A percentile compares a stretch with the other conserved stretches of the same genome.
These are phyloP conservation scores for Striga hermonthica DNA, from an alignment of 305 asterid genomes.

Conservation along the genomic window DNA sequence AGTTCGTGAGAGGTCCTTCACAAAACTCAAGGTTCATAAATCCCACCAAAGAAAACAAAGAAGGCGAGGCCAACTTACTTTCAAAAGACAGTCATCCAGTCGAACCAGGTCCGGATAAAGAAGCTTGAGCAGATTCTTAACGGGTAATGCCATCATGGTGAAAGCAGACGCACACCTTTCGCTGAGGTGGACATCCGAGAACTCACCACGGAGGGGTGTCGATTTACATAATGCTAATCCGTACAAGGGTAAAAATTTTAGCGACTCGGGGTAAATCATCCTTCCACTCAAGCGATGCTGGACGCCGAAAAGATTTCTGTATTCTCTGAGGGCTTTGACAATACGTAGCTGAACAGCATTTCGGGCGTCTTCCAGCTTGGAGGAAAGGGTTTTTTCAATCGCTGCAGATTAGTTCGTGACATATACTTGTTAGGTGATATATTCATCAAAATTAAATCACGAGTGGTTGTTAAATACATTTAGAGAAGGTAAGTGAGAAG, in stretches of 20 bases:
- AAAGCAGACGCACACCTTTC: slow-evolving; percentile 83
- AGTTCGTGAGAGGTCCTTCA: slow-evolving; percentile 32
- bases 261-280: slow-evolving; percentile 87
- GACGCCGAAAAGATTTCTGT: slow-evolving; percentile 80
- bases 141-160: slow-evolving; percentile 89
- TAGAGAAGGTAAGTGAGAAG: background rate
- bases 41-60: slow-evolving; percentile 3
- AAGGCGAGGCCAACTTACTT: slow-evolving; percentile 56
- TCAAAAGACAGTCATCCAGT: slow-evolving; percentile 60
- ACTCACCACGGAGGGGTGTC: slow-evolving; percentile 77
- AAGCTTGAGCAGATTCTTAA: slow-evolving; percentile 65
- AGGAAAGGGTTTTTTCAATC: too few species aligned
- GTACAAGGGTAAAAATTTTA: slow-evolving; percentile 65
- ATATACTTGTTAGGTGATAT: background rate
- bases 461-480: background rate
- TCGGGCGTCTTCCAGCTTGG: slow-evolving; percentile 83
- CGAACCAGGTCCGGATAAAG: slow-evolving; percentile 75
- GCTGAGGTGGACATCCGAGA: slow-evolving; percentile 70
- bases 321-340: slow-evolving; percentile 80
- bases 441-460: background rate
- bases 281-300: slow-evolving; percentile 82
- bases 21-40: slow-evolving; percentile 24
- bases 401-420: background rate
- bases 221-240: slow-evolving; percentile 75
- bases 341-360: slow-evolving; percentile 60